Base-by-base conservation (phyloP, 2,329 filamentous ascomycete species). In the Phyllosticta capitalensis region DNA sequence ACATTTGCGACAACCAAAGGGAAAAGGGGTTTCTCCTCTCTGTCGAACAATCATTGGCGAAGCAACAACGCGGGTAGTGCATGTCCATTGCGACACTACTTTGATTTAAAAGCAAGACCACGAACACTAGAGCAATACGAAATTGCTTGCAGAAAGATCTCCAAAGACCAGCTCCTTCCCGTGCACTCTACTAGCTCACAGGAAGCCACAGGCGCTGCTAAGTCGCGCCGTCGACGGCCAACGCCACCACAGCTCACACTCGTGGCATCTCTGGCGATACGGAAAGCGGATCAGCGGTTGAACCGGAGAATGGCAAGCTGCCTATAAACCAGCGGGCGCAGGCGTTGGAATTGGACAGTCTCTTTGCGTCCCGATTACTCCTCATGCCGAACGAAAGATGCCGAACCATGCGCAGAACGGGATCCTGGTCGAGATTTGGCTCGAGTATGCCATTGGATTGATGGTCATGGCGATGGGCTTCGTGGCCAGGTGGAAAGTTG, bases 371-470 rank as follows among this genome's bases (percentile, higher is more conserved):
- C 38, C 5, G 6, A 45, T 14, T 6, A 17, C n/a, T 45, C n/a
- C 38, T 14, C 14, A 45, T 19, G 38, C 17, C 14, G 12, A 17
- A 45, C 38, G 17, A 19, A 52, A 45, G 9, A 59, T 59, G 57
- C 19, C 54, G 33, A 54, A 22, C 28, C 9, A 38, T 1, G 14
- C 28, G 2, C 52, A 59, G 22, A 30, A 10, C 5, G 19, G 21
- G 9, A 50, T 59, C 52, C 24, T 59, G 2, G 9, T 55, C 12
- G 57, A 59, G 45, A 52, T 54, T 20, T 78, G 76, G 76, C 67
- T 67, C 17, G 76, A 78, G 58, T 78, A 76, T 54, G 71, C 67
- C 1, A 64, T 78, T 26, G 76, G 76, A 1, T 62, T 71, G 1
- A 0, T 70, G 7, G 63, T 78, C 2, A 62, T 78, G 3, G 61